These are phyloP conservation scores for Iris macrosiphon DNA, from an alignment of 106 monocot species.

Conservation along the genomic window DNA sequence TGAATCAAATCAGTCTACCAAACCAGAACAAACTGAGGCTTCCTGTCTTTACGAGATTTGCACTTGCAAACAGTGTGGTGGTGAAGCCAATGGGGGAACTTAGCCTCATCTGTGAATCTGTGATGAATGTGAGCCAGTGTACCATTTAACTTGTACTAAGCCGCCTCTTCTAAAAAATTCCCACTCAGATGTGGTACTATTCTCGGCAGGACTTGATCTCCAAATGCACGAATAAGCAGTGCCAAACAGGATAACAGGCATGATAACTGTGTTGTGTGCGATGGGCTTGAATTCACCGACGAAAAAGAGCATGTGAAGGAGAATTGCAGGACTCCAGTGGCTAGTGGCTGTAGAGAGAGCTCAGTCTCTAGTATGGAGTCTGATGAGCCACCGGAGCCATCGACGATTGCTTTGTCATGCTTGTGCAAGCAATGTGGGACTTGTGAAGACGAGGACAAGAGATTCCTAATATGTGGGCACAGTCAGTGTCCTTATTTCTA, in stretches of 20 bases:
- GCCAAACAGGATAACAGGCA: conserved; percentile 26
- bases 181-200: conserved; percentile 56
- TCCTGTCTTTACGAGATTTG: conserved; percentile 32
- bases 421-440: conserved; percentile 64
- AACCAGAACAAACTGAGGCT: conserved; percentile 40
- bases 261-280: conserved; percentile 55
- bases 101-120: conserved; percentile 82
- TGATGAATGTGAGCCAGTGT: conserved; percentile 68
- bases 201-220: conserved; percentile 6
- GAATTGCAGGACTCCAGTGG: conserved; percentile 1
- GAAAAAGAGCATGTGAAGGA: conserved; percentile 12
- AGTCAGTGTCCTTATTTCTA: conserved; percentile 50
- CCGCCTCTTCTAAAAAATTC: conserved; percentile 31
- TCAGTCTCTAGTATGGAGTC: conserved; percentile 39
- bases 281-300: conserved; percentile 42
- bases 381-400: conserved; percentile 29
- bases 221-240: neutral
- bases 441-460: conserved; percentile 59
- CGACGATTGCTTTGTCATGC: conserved; percentile 22
- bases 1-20: conserved; percentile 45
- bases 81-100: conserved; percentile 24
- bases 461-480: conserved; percentile 53
- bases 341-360: conserved; percentile 29
- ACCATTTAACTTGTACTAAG: conserved; percentile 57
- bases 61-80: conserved; percentile 55